Percentiles rank a stretch among this genome's conserved stretches.
phyloP scores from a whole-genome alignment of 768 basidiomycete species.

The Leccinum ochraceum region DNA sequence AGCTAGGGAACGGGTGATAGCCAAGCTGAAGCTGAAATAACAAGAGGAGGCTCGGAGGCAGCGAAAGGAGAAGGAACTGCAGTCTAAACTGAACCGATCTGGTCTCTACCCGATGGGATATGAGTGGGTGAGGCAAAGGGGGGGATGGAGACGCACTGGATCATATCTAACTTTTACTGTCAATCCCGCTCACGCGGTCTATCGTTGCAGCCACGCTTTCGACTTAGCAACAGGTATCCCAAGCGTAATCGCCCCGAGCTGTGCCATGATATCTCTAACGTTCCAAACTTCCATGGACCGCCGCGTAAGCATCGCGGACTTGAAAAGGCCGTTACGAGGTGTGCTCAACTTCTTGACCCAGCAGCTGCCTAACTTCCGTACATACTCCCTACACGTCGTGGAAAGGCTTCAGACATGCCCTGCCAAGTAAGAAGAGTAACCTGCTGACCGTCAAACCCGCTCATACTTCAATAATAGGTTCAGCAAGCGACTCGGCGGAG shows the following conservation, averaged over 20 bases:
- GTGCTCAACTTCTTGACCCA: too few relatives aligned
- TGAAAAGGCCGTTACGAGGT: too few relatives aligned
- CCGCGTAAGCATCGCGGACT: too few relatives aligned
- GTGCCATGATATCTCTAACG: neutral
- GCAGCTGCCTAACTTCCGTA: too few relatives aligned
- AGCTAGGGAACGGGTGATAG: conserved; percentile 26
- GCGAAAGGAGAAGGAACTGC: conserved; percentile 32
- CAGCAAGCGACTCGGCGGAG: neutral
- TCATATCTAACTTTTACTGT: neutral
- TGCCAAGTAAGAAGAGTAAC: too few relatives aligned
- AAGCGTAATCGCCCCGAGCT: neutral
- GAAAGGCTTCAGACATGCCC: too few relatives aligned
- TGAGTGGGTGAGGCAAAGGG: conserved; percentile 41
- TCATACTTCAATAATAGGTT: neutral
- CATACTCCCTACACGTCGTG: too few relatives aligned
- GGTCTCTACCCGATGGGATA: conserved; percentile 52
- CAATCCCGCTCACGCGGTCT: neutral
- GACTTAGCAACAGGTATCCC: neutral
- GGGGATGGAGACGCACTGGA: conserved; percentile 43
- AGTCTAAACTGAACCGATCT: conserved; percentile 43
- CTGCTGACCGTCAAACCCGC: too few relatives aligned
- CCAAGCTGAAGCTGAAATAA: conserved; percentile 34
- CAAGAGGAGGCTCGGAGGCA: conserved; percentile 39
- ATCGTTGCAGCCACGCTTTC: neutral
- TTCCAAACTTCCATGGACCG: too few relatives aligned